Evolutionary conservation across 75 land plant species (phyloP).

Genomic region (Pseudotsuga menziesii): DNA sequence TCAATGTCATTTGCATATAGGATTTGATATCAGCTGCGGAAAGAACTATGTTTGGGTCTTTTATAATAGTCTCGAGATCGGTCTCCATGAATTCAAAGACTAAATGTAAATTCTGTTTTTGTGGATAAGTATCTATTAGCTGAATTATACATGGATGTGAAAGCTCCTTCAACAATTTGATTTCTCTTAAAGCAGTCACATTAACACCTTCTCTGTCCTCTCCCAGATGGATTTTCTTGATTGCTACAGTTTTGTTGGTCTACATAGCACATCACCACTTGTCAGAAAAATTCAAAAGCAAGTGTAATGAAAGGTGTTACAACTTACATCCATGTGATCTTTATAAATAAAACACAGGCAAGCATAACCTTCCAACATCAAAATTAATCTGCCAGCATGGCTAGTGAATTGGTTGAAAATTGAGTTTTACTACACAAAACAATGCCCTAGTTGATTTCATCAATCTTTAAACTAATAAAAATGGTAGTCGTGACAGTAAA

Average conservation of each 20-base stretch:
- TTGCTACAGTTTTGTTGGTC: slow-evolving; percentile 87
- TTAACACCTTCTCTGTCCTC: slow-evolving; percentile 94
- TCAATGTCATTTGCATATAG: slow-evolving; percentile 93
- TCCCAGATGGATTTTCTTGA: slow-evolving; percentile 93
- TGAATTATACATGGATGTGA: slow-evolving; percentile 91
- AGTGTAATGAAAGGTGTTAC: background rate
- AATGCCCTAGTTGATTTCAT: background rate
- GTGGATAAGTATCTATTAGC: slow-evolving; percentile 92
- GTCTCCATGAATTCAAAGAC: slow-evolving; percentile 99
- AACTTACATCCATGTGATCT: background rate
- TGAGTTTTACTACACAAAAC: background rate
- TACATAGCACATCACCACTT: slow-evolving; percentile 22
- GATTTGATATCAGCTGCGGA: slow-evolving; percentile 95
- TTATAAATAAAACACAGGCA: background rate
- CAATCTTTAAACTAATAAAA: background rate
- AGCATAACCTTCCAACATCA: background rate
- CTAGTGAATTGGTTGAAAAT: background rate
- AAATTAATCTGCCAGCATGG: background rate
- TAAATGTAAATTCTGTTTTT: slow-evolving; percentile 92
- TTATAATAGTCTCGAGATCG: slow-evolving; percentile 94
- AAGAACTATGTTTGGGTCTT: slow-evolving; percentile 80
- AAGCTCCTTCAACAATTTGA: slow-evolving; percentile 90
- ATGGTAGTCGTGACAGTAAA: background rate
- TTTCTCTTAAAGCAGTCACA: slow-evolving; percentile 95
- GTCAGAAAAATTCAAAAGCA: background rate